Evolutionary conservation across 1,139 yeast genomes (phyloP), one percentile per base, ranked within the genome.

Genomic region (Saccharomyces uvarum): DNA sequence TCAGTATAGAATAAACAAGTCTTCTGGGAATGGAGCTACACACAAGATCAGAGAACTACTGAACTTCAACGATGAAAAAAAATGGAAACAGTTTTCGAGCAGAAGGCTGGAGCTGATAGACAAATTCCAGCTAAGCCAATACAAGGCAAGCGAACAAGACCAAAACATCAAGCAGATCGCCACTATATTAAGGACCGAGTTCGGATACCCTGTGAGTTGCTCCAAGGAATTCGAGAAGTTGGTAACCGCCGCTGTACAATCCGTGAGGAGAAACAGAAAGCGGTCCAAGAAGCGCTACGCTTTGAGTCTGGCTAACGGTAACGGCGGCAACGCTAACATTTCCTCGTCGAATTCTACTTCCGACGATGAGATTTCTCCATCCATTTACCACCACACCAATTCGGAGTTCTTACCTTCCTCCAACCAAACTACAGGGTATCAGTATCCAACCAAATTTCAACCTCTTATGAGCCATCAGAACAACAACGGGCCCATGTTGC

Each of bases 111-210:
- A 90, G 70, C 76, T 93, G 55, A 93, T 93, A 47, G 97, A 91
- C 68, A 81, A 86, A 24, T 76, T 89, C 62, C 85, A 84, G 53
- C 75, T 93, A 54, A 82, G 90, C 60, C 78, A 84, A 31, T 82
- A 82, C 59, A 91, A 90, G 73, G 98, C 98, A 1, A 82, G 91
- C 55, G 98, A 93, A 68, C 98, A 93, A 69, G 97, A 91, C 62
- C 81, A 78, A 33, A 85, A 86, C 61, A 89, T 93, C 51, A 76
- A 77, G 52, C 78, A 80, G 53, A 95, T 95, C 41, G 96, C 98
- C 0, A 81, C 82, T 55, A 78, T 84, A 6, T 74, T 93, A 52
- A 74, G 96, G 61, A 73, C 76, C 2, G 98, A 93, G 72, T 93
- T 88, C 65, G 81, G 82, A 13, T 91, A 84, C 67, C 80, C 84